Evolutionary conservation across 2,329 filamentous ascomycete species (phyloP).

Genomic region (Neocatenulostroma microsporum): DNA sequence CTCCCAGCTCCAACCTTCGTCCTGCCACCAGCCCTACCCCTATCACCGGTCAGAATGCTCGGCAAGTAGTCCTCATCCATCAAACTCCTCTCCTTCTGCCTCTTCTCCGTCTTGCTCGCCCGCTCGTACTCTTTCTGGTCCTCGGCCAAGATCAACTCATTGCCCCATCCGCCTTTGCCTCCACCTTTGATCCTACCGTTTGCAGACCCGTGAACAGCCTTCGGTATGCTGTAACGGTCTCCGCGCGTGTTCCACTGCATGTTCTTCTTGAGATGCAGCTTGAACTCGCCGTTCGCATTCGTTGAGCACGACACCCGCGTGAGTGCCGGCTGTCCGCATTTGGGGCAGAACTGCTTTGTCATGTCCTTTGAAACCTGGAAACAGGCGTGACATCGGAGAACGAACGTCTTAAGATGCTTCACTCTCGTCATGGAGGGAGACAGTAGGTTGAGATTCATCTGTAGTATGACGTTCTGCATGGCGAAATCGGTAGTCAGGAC

Average conservation of each 20-base stretch:
- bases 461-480: conserved; percentile 93
- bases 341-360: conserved; percentile 82
- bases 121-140: conserved; percentile 89
- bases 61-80: conserved; percentile 96
- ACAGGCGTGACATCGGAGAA: conserved; percentile 88
- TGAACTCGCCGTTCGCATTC: conserved; percentile 70
- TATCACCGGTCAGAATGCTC: conserved; percentile 70
- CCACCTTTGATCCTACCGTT: conserved; percentile 67
- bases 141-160: conserved; percentile 74
- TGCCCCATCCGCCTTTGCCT: conserved; percentile 81
- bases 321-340: conserved; percentile 81
- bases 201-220: conserved; percentile 71
- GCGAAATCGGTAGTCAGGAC: conserved; percentile 92
- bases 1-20: conserved; percentile 77
- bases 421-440: conserved; percentile 73
- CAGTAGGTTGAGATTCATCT: conserved; percentile 88
- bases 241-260: conserved; percentile 95
- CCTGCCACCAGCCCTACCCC: conserved; percentile 57
- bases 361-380: conserved; percentile 80
- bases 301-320: conserved; percentile 81
- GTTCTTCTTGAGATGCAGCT: conserved; percentile 81
- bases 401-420: conserved; percentile 75
- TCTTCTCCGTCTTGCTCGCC: conserved; percentile 55
- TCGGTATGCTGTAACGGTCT: conserved; percentile 87
- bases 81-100: conserved; percentile 63